phyloP scores from a whole-genome alignment of 1,139 yeast genomes.

The Hansenula anomala region DNA sequence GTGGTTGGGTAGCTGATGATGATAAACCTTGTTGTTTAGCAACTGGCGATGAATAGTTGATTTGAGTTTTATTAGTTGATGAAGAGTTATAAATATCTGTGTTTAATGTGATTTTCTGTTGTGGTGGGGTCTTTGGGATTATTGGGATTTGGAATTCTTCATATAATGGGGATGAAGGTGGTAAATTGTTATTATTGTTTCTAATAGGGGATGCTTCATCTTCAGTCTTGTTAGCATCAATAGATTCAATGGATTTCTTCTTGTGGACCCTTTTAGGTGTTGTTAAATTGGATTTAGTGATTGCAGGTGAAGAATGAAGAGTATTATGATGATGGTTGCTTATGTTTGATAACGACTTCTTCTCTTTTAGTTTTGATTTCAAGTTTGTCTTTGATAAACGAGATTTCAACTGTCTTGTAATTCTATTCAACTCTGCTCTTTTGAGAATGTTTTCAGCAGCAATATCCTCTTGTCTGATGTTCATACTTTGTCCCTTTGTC shows the following conservation, averaged over 20 bases:
- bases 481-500: neutral
- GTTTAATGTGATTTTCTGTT: conserved; percentile 17
- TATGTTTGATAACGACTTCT: neutral
- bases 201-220: conserved; percentile 8
- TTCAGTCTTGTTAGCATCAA: conserved; percentile 18
- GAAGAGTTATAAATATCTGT: conserved; percentile 19
- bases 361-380: conserved; percentile 18
- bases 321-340: no score
- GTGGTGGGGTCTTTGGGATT: conserved; percentile 23
- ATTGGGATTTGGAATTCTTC: conserved; percentile 12
- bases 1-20: conserved; percentile 2
- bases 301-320: no score
- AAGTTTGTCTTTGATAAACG: conserved; percentile 33
- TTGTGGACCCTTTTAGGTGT: neutral
- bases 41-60: conserved; percentile 5
- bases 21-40: conserved; percentile 1
- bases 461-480: conserved; percentile 25
- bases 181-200: conserved; percentile 14
- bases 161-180: conserved; percentile 22
- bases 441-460: conserved; percentile 36
- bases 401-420: conserved; percentile 34
- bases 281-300: neutral
- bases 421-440: conserved; percentile 36
- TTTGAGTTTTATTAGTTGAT: conserved; percentile 23
- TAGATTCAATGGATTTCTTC: conserved; percentile 16